Conservation (phyloP, 1,139 yeast genomes). For the Hemisphaericaspora subhashii region DNA sequence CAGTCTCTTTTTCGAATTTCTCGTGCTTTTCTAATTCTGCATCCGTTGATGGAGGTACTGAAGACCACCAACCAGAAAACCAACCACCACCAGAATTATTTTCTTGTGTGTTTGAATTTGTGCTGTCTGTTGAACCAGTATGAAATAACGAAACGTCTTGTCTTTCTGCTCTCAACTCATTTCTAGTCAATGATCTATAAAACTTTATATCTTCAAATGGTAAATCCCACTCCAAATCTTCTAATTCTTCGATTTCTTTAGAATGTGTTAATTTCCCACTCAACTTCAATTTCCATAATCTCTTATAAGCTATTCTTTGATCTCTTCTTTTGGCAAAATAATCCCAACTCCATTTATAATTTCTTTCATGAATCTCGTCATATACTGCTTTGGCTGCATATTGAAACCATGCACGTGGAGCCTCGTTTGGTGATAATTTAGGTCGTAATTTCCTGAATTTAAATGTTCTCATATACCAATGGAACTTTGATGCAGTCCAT, state of each 20-base stretch:
- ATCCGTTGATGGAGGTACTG: constrained; percentile 15
- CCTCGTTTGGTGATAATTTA: constrained; percentile 52
- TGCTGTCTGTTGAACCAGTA: constrained; percentile 5
- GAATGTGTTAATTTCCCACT: constrained; percentile 30
- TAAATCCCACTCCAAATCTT: constrained; percentile 57
- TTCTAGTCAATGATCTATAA: constrained; percentile 77
- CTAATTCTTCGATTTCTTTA: constrained; percentile 44
- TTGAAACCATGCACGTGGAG: constrained; percentile 78
- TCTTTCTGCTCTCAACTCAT: constrained; percentile 60
- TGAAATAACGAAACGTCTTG: constrained; percentile 14
- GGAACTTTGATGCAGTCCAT: constrained; percentile 79
- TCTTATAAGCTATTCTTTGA: constrained; percentile 67
- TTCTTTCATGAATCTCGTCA: constrained; percentile 77
- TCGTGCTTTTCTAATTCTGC: constrained; percentile 4
- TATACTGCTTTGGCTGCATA: constrained; percentile 75
- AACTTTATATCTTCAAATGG: constrained; percentile 79
- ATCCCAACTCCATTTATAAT: constrained; percentile 89
- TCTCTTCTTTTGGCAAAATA: constrained; percentile 70
- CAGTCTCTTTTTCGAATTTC: constrained; percentile 5
- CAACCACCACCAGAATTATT: constrained; percentile 40
- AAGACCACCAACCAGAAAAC: constrained; percentile 64
- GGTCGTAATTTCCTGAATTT: constrained; percentile 78
- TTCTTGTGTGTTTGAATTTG: constrained; percentile 14
- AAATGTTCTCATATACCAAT: constrained; percentile 74
- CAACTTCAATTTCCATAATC: constrained; percentile 60